These are phyloP conservation scores for Meyerozyma athensensis DNA, from an alignment of 1,139 yeast genomes.

Conservation along the genomic window DNA sequence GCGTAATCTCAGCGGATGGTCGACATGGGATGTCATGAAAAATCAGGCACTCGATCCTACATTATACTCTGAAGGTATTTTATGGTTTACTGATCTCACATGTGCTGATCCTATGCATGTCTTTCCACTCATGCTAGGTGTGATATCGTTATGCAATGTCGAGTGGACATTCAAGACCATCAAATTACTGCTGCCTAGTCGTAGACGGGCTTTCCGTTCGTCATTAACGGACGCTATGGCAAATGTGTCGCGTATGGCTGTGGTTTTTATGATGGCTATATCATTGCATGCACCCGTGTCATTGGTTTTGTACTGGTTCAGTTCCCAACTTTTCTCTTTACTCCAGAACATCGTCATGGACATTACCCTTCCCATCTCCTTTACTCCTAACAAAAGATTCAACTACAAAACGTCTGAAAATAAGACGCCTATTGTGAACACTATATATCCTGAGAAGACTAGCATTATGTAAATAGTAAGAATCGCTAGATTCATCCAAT, in stretches of 20 bases:
- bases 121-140: conserved; percentile 68
- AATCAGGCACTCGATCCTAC: conserved; percentile 52
- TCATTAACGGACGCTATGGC: conserved; percentile 57
- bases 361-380: conserved; percentile 54
- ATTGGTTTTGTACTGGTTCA: conserved; percentile 77
- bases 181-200: conserved; percentile 36
- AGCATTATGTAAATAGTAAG: conserved; percentile 5
- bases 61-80: conserved; percentile 49
- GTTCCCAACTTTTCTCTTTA: conserved; percentile 73
- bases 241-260: conserved; percentile 68
- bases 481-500: not conserved
- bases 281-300: conserved; percentile 85
- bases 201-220: conserved; percentile 43
- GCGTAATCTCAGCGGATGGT: conserved; percentile 74
- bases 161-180: conserved; percentile 69
- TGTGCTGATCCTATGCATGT: conserved; percentile 57
- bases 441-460: too few relatives aligned
- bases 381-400: conserved; percentile 39
- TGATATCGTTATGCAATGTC: conserved; percentile 66
- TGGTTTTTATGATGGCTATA: conserved; percentile 77
- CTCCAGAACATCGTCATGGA: conserved; percentile 74
- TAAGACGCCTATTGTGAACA: not conserved
- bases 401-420: conserved; percentile 11
- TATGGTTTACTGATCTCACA: conserved; percentile 61
- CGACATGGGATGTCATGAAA: conserved; percentile 42